phyloP scores from a whole-genome alignment of 441 rosid species.

The Brassica balearica region DNA sequence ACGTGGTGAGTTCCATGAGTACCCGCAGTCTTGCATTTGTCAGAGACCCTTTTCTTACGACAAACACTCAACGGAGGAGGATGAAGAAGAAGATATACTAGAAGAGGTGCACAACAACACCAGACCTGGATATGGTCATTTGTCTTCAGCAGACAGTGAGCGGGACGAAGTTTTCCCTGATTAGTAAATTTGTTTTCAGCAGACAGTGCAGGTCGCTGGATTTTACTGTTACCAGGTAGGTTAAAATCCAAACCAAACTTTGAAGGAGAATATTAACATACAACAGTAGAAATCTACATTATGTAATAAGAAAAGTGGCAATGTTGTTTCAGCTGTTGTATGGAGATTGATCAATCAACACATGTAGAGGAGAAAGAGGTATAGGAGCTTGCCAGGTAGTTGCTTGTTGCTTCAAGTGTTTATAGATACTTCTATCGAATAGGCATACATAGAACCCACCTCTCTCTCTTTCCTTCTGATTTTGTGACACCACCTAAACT shows the following conservation, averaged over 20 bases:
- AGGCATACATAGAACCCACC: constrained; percentile 41
- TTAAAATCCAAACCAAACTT: background rate
- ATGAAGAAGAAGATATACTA: constrained; percentile 33
- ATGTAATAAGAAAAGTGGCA: too few relatives aligned
- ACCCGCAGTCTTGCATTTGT: constrained; percentile 84
- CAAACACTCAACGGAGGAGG: constrained; percentile 38
- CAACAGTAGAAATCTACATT: background rate
- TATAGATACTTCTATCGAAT: constrained; percentile 39
- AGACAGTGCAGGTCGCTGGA: constrained; percentile 42
- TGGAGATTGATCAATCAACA: constrained; percentile 36
- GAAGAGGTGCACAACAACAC: constrained; percentile 43
- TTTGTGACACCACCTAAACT: constrained; percentile 30
- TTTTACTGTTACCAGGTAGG: constrained; percentile 24
- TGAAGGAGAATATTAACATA: background rate
- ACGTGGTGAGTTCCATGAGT: constrained; percentile 90
- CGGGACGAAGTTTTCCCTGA: constrained; percentile 43
- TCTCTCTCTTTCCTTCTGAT: constrained; percentile 20
- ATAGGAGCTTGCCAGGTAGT: constrained; percentile 29
- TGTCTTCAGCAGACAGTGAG: constrained; percentile 42
- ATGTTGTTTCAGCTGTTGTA: constrained; percentile 38
- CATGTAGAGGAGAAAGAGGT: constrained; percentile 35
- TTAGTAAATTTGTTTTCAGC: constrained; percentile 23
- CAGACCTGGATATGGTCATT: constrained; percentile 37
- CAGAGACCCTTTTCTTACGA: constrained; percentile 57
- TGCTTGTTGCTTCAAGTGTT: constrained; percentile 44